phyloP scores from a whole-genome alignment of 2,329 filamentous ascomycete species.

The Cercospora berteroae region DNA sequence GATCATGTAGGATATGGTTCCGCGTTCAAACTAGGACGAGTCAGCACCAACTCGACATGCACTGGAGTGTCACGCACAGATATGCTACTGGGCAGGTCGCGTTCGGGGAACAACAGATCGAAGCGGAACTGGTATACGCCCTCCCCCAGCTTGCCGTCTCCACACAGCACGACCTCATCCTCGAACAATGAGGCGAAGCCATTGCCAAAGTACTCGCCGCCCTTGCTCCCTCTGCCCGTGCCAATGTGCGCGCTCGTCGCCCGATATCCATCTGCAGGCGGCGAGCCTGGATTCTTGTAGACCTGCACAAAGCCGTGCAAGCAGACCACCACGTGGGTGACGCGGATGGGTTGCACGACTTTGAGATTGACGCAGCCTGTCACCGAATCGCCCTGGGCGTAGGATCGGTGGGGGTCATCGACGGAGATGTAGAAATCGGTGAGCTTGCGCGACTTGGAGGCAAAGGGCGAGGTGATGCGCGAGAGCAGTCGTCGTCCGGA shows the following conservation, averaged over 20 bases:
- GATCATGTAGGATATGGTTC: conserved; percentile 86
- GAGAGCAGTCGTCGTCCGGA: conserved; percentile 47
- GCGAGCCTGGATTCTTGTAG: conserved; percentile 65
- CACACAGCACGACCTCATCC: conserved; percentile 76
- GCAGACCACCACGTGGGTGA: conserved; percentile 76
- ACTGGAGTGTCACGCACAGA: conserved; percentile 62
- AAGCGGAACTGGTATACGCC: conserved; percentile 79
- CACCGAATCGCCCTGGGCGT: conserved; percentile 71
- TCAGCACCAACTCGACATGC: conserved; percentile 18
- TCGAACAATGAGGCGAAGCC: conserved; percentile 79
- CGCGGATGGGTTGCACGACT: conserved; percentile 69
- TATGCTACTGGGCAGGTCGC: conserved; percentile 82
- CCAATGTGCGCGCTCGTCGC: conserved; percentile 51
- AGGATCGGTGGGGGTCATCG: conserved; percentile 74
- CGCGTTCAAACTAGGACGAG: conserved; percentile 78
- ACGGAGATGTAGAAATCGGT: conserved; percentile 76
- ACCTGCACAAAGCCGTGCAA: conserved; percentile 78
- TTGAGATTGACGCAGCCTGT: conserved; percentile 70
- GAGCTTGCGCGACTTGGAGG: conserved; percentile 61
- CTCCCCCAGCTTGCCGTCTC: conserved; percentile 70
- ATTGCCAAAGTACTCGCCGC: conserved; percentile 65
- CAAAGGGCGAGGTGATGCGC: conserved; percentile 57
- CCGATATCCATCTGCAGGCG: conserved; percentile 53
- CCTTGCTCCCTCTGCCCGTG: conserved; percentile 53
- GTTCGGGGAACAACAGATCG: conserved; percentile 66